Percentiles rank a stretch among this genome's conserved stretches.
phyloP scores from a whole-genome alignment of 73 alveolate species.

The Paramecium tetraurelia region DNA sequence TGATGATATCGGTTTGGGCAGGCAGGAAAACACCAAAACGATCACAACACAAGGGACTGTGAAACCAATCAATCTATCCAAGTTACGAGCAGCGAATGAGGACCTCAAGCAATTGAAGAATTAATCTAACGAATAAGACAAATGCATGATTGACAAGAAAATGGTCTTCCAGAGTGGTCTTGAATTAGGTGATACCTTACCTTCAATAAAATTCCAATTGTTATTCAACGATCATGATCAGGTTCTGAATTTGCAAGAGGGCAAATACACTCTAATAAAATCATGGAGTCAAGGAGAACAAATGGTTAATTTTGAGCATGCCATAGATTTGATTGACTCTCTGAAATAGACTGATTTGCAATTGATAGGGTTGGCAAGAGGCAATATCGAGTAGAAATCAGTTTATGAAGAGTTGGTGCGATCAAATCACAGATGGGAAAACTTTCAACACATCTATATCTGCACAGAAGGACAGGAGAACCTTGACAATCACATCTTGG shows the following conservation, averaged over 20 bases:
- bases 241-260: neutral
- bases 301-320: conserved; percentile 45
- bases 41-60: neutral
- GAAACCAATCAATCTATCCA: neutral
- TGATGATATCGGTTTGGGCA: neutral
- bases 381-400: neutral
- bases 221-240: neutral
- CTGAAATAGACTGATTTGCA: neutral
- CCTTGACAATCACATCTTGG: neutral
- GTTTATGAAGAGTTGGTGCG: neutral
- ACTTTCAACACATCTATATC: neutral
- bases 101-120: neutral
- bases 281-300: conserved; percentile 42
- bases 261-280: neutral
- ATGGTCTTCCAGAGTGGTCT: conserved; percentile 26
- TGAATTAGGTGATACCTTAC: conserved; percentile 12
- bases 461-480: neutral
- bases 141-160: neutral
- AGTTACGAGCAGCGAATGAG: neutral
- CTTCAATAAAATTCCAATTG: neutral
- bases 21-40: neutral
- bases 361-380: neutral
- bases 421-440: conserved; percentile 26
- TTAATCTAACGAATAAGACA: neutral
- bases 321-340: neutral